Percentiles rank a stretch among this genome's conserved stretches.
Conservation (phyloP, 2,329 filamentous ascomycete species). For the Talaromyces funiculosus region DNA sequence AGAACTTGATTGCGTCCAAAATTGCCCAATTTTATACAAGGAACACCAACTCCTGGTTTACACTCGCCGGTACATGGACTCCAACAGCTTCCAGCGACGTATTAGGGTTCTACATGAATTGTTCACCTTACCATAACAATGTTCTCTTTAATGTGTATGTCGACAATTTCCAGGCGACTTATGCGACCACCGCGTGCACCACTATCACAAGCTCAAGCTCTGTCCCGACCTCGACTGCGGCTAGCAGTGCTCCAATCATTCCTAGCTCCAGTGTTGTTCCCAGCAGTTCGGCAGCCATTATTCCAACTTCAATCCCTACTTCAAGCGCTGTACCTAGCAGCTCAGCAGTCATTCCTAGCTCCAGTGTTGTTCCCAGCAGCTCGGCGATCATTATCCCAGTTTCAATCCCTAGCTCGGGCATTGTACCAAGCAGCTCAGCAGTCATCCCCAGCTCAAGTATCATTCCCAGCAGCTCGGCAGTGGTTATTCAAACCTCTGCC, state of each 20-base stretch:
- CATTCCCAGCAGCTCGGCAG: not conserved
- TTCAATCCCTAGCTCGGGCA: not conserved
- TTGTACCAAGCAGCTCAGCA: not conserved
- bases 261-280: not conserved
- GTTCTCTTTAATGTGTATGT: not conserved
- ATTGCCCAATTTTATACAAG: not conserved
- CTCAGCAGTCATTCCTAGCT: not conserved
- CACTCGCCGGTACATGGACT: conserved; percentile 1
- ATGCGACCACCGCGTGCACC: not conserved
- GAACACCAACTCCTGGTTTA: not conserved
- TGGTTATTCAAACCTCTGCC: not conserved
- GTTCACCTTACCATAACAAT: not conserved
- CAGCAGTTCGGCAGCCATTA: not conserved
- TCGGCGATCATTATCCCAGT: not conserved
- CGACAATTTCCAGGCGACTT: not conserved
- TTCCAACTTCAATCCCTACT: not conserved
- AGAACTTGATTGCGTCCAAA: no score
- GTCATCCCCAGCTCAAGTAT: not conserved
- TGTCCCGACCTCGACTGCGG: not conserved
- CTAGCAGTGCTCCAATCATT: not conserved
- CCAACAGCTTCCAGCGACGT: not conserved
- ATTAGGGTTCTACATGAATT: not conserved
- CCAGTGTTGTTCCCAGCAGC: not conserved
- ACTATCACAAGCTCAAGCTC: conserved; percentile 1
- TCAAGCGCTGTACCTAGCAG: not conserved